Percentiles rank a stretch among this genome's conserved stretches.
Conservation (phyloP, 1,139 yeast species). For the Hansenula sp. region DNA sequence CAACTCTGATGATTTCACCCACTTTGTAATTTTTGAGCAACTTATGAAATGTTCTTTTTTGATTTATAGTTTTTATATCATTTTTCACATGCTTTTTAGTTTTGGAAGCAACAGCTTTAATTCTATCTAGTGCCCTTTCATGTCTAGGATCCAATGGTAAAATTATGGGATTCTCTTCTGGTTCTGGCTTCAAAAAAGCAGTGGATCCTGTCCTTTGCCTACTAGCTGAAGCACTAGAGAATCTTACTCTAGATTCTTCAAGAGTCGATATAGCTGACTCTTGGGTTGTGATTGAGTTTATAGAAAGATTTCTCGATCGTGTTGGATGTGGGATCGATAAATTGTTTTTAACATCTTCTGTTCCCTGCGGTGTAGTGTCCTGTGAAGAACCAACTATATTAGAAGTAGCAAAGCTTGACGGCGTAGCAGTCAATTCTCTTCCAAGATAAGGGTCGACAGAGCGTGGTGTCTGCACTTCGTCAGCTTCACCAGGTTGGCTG, state of each 20-base stretch:
- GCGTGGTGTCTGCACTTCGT: no score
- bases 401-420: no score
- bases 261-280: neutral
- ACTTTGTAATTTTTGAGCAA: conserved; percentile 19
- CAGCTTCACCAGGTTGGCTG: no score
- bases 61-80: conserved; percentile 7
- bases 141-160: conserved; percentile 5
- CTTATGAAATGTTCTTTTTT: conserved; percentile 9
- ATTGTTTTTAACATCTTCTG: no score
- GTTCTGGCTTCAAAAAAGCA: conserved; percentile 10
- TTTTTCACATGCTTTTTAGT: conserved; percentile 8
- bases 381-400: no score
- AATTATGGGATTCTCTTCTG: conserved; percentile 3
- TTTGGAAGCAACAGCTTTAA: conserved; percentile 9
- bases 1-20: conserved; percentile 65
- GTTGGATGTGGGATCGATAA: neutral
- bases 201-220: neutral
- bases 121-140: conserved; percentile 6
- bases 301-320: neutral
- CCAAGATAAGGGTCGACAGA: no score
- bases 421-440: no score
- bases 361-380: no score
- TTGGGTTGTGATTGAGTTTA: neutral
- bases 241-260: neutral
- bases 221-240: neutral